Percentiles rank a stretch among this genome's conserved stretches.
These are phyloP conservation scores for Madurella mycetomatis DNA, from an alignment of 2,329 filamentous ascomycete species.

Conservation along the genomic window DNA sequence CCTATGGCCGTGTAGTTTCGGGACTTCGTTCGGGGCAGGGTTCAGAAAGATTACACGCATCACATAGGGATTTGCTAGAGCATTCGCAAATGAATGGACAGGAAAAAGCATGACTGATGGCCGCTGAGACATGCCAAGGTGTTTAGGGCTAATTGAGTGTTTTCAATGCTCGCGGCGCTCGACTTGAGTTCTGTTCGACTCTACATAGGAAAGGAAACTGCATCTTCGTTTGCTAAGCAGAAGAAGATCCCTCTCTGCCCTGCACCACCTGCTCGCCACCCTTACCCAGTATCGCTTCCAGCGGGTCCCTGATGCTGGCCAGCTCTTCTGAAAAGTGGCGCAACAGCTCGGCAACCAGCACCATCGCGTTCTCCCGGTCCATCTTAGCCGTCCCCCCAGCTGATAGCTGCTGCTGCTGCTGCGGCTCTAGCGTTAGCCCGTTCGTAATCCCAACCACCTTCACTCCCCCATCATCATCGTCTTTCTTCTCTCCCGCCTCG, in stretches of 20 bases:
- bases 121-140: conserved; percentile 5
- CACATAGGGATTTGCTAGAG: conserved; percentile 31
- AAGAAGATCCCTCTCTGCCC: conserved; percentile 18
- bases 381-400: conserved; percentile 44
- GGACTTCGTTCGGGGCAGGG: conserved; percentile 24
- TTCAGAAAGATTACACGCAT: conserved; percentile 27
- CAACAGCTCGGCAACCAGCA: conserved; percentile 53
- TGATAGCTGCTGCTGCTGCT: conserved; percentile 35
- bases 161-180: conserved; percentile 1
- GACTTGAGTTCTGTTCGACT: neutral
- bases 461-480: conserved; percentile 10
- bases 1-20: conserved; percentile 25
- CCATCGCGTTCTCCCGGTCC: conserved; percentile 58
- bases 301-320: conserved; percentile 34
- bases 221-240: neutral
- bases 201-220: neutral
- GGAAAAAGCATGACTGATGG: conserved; percentile 28
- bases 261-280: conserved; percentile 43
- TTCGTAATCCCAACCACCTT: conserved; percentile 24
- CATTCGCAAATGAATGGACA: conserved; percentile 30
- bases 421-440: conserved; percentile 41
- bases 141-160: conserved; percentile 14
- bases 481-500: conserved; percentile 17
- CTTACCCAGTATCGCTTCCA: conserved; percentile 46
- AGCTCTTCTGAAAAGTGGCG: conserved; percentile 41